phyloP scores from a whole-genome alignment of 345 rosid genomes.

The Camelina laxa region DNA sequence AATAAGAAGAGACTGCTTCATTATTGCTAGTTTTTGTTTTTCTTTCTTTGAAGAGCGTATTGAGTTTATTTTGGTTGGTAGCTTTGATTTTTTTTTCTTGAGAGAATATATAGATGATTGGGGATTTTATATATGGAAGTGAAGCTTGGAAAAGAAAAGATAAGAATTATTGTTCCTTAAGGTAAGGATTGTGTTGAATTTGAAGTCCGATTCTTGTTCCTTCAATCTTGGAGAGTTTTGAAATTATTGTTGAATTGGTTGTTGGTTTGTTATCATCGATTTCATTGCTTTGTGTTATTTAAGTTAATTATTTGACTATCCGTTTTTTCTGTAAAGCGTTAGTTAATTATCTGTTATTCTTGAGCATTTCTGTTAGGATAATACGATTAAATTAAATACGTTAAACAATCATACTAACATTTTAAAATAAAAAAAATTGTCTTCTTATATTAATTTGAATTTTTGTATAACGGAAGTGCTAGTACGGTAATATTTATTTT shows the following conservation, averaged over 20 bases:
- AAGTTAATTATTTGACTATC: neutral
- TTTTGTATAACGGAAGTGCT: neutral
- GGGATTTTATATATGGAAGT: conserved; percentile 24
- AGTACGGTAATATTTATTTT: too few relatives aligned
- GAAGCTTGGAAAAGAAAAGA: neutral
- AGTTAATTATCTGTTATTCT: neutral
- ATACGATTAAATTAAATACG: neutral
- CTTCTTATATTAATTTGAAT: too few relatives aligned
- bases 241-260: conserved; percentile 10
- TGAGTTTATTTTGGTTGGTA: conserved; percentile 14
- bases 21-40: conserved; percentile 10
- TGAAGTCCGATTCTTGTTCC: conserved; percentile 32
- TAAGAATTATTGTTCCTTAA: conserved; percentile 8
- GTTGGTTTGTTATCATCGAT: neutral
- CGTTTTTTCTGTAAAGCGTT: neutral
- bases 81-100: neutral
- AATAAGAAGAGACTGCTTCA: conserved; percentile 31
- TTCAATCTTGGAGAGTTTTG: neutral
- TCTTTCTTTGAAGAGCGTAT: neutral
- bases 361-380: neutral
- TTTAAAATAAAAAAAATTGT: neutral
- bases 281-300: neutral
- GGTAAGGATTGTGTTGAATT: neutral
- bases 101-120: neutral
- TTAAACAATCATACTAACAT: too few relatives aligned